Base-by-base conservation (phyloP, 2,329 filamentous ascomycete genomes). In the Hirsutella minnesotensis region DNA sequence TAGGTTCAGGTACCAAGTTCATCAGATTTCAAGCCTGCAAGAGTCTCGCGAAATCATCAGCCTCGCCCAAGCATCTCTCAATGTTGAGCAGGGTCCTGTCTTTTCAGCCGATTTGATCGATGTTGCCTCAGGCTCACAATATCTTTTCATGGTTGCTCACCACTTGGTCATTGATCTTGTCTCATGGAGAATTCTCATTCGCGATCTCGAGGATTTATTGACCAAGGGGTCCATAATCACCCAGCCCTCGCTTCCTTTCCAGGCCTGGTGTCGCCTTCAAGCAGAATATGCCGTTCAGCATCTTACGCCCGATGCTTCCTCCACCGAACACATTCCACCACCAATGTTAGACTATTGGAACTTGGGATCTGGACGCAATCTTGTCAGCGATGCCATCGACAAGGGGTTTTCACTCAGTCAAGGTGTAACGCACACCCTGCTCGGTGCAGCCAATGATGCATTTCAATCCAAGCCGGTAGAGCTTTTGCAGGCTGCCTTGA, bases 1-100 rank as follows among this genome's bases (percentile, higher is more conserved):
- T 13, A 13, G 10, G 3, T 31, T 31, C 50, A 59, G 29, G 29
- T 15, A 13, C 29, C 10, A 15, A 3, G 12, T 31, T 10, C 29
- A 31, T 12, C 4, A 15, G 10, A 15, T 31, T 3, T 3, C 12
- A 31, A 4, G 29, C 4, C 3, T 3, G 9, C 12, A 12, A 10
- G 29, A 31, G 10, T 10, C 9, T 15, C 10, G n/a, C 4, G n/a
- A 15, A 10, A 15, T 31, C 4, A 12, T 31, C 3, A 13, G 29
- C 10, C n/a, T 15, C 10, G 29, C 29, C 4, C 29, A 31, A 15
- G 10, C 10, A 10, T 15, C 10, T 10, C 9, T 31, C 10, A 3
- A 31, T 10, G 10, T 12, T 15, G 29, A 31, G 3, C 12, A 31
- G 29, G 29, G 29, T 10, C 29, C 29, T 15, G 29, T 31, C 3